A percentile compares a stretch with the other conserved stretches of the same genome.
Conservation (phyloP, 257 asterid genomes). For the Primulina tabacum region DNA sequence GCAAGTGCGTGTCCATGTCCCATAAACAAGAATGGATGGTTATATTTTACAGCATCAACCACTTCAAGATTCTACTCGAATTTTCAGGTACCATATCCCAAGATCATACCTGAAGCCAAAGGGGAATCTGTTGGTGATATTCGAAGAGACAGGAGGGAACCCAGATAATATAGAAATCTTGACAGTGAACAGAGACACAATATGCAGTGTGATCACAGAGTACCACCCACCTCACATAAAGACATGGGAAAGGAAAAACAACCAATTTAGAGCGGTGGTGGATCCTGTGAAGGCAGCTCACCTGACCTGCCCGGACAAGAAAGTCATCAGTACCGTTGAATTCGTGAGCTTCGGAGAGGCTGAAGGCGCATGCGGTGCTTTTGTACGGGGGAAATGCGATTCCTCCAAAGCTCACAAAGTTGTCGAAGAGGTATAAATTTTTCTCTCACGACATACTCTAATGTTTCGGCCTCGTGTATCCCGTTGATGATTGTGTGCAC, state of each 20-base stretch:
- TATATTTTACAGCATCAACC: not conserved
- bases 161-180: slow-evolving; percentile 44
- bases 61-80: not conserved
- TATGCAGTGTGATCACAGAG: slow-evolving; percentile 64
- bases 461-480: too few species aligned
- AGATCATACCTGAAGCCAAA: slow-evolving; percentile 68
- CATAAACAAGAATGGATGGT: not conserved
- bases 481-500: not conserved
- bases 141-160: slow-evolving; percentile 79
- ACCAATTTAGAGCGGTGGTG: slow-evolving; percentile 30
- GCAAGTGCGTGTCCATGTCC: not conserved
- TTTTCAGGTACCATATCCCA: slow-evolving; percentile 77
- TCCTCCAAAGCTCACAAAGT: slow-evolving; percentile 34
- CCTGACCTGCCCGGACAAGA: slow-evolving; percentile 54
- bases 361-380: slow-evolving; percentile 72
- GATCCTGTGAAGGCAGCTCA: slow-evolving; percentile 45
- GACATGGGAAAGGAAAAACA: slow-evolving; percentile 47
- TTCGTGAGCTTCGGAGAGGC: slow-evolving; percentile 64
- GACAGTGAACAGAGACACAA: slow-evolving; percentile 73
- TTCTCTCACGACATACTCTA: not conserved
- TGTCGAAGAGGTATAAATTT: slow-evolving; percentile 40
- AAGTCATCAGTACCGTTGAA: slow-evolving; percentile 47
- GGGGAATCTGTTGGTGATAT: slow-evolving; percentile 53
- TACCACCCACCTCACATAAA: slow-evolving; percentile 46
- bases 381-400: slow-evolving; percentile 45